Base-by-base conservation (phyloP, 192 early-diverging fungal species). In the Coemansia sp. region DNA sequence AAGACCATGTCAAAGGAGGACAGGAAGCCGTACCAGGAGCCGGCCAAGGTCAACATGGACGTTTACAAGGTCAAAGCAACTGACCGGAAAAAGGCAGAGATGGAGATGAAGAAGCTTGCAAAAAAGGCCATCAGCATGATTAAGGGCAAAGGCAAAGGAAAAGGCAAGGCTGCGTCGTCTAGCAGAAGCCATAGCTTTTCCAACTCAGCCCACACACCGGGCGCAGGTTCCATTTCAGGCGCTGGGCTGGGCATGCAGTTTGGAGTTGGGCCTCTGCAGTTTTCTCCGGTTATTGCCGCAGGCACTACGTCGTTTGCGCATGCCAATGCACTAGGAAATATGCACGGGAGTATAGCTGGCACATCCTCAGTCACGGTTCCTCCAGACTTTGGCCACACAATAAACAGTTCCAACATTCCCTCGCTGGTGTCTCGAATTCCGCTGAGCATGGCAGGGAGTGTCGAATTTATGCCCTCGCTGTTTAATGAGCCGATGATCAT, bases 401-500 rank as follows among this genome's bases (percentile, higher is more conserved):
- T 52, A 18, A 22, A 32, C 29, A 30, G 18, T 14, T 17, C 55
- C 18, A 52, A 68, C 17, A 56, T 56, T 56, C 16, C 60, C 17
- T 68, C 67, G 49, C 61, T 61, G 16, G 32, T 68, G 48, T 7
- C 67, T 31, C 36, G 40, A 5, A 34, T 59, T 59, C 40, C 67
- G 1, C 30, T 52, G 34, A 36, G 33, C 34, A 20, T 61, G 33
- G 49, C 67, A 25, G 59, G 50, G 31, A 60, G 55, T 7, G 32
- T 61, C 45, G 52, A 61, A 28, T 38, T 61, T 28, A 59, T 40
- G 36, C 60, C 60, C 7, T 33, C 50, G 17, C 17, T 68, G 25
- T 68, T 68, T n/a, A 61, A 54, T 40, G 67, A 68, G 51, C 60
- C 67, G n/a, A 60, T 33, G 59, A 62, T 68, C 18, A 55, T 68